phyloP scores from a whole-genome alignment of 768 basidiomycete genomes.

The Leucocoprinus birnbaumii region DNA sequence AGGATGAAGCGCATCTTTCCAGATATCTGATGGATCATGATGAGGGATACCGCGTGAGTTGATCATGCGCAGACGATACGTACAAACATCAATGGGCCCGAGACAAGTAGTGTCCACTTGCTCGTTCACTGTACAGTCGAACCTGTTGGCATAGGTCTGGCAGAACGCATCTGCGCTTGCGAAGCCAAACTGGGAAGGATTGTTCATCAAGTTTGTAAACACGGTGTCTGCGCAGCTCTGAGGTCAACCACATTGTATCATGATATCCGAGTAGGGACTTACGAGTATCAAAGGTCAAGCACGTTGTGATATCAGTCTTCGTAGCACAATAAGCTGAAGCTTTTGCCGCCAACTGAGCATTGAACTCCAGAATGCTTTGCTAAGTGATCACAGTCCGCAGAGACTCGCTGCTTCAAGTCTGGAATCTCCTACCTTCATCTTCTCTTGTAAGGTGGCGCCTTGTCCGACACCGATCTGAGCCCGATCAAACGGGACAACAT shows the following conservation, averaged over 20 bases:
- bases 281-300: slow-evolving; percentile 20
- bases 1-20: slow-evolving; percentile 21
- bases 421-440: slow-evolving; percentile 14
- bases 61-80: no score
- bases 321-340: slow-evolving; percentile 16
- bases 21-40: slow-evolving; percentile 21
- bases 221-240: slow-evolving; percentile 17
- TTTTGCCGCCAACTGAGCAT: slow-evolving; percentile 16
- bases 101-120: slow-evolving; percentile 17
- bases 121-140: slow-evolving; percentile 13
- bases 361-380: slow-evolving; percentile 20
- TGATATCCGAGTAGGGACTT: background rate
- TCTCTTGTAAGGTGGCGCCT: slow-evolving; percentile 16
- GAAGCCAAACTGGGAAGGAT: slow-evolving; percentile 17
- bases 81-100: slow-evolving; percentile 17
- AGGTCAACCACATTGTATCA: no score
- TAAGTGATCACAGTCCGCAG: background rate
- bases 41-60: no score
- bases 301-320: slow-evolving; percentile 15
- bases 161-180: slow-evolving; percentile 17
- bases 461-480: slow-evolving; percentile 16
- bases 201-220: slow-evolving; percentile 19
- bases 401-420: no score
- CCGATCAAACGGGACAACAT: slow-evolving; percentile 21
- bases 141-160: slow-evolving; percentile 15